phyloP scores from a whole-genome alignment of 345 rosid genomes.

The Anastatica hierochuntica region DNA sequence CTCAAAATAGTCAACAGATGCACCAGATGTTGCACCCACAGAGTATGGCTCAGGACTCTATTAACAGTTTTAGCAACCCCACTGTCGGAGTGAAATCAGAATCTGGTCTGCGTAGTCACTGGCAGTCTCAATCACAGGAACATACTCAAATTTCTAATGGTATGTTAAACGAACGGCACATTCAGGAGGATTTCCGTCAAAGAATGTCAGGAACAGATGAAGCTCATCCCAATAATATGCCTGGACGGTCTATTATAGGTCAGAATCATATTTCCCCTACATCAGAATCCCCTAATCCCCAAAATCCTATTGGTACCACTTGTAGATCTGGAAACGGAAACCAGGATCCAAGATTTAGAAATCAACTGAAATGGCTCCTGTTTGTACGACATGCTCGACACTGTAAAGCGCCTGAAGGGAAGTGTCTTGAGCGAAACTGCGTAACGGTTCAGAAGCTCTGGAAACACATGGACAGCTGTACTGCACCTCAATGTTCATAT shows the following conservation, averaged over 20 bases:
- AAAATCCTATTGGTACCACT: slow-evolving; percentile 32
- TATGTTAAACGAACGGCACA: slow-evolving; percentile 50
- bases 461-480: slow-evolving; percentile 75
- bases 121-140: slow-evolving; percentile 56
- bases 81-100: slow-evolving; percentile 45
- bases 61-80: slow-evolving; percentile 35
- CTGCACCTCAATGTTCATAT: slow-evolving; percentile 42
- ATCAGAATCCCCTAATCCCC: slow-evolving; percentile 35
- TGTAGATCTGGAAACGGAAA: slow-evolving; percentile 43
- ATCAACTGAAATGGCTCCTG: slow-evolving; percentile 84
- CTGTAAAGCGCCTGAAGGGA: slow-evolving; percentile 77
- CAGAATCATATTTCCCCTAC: slow-evolving; percentile 36
- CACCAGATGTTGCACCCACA: slow-evolving; percentile 50
- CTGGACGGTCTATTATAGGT: slow-evolving; percentile 49
- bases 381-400: slow-evolving; percentile 76
- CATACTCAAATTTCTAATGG: slow-evolving; percentile 35
- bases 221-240: slow-evolving; percentile 59
- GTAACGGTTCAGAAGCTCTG: slow-evolving; percentile 47
- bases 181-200: slow-evolving; percentile 67
- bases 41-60: slow-evolving; percentile 45
- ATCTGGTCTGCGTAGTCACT: slow-evolving; percentile 44
- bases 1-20: slow-evolving; percentile 50
- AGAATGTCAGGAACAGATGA: slow-evolving; percentile 68
- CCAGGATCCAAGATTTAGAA: slow-evolving; percentile 47
- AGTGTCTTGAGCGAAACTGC: slow-evolving; percentile 61